Conservation (phyloP, 306 rosid species). For the Herpetospermum pedunculosum region DNA sequence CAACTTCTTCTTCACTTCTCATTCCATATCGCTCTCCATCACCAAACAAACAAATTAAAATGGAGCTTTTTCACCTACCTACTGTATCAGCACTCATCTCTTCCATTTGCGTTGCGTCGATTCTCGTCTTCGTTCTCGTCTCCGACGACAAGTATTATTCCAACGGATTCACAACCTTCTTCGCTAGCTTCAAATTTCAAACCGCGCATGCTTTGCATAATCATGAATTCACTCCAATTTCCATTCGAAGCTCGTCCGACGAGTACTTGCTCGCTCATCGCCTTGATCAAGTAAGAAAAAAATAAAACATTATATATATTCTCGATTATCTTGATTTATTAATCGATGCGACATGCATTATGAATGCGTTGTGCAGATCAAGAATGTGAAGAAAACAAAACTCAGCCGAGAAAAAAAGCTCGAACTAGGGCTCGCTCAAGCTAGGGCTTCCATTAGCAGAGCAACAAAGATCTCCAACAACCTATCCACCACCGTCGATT, state of each 20-base stretch:
- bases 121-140: background rate
- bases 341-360: no score
- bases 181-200: background rate
- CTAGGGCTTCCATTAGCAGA: conserved; percentile 28
- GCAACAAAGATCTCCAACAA: conserved; percentile 16
- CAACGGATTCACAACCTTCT: background rate
- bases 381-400: background rate
- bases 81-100: background rate
- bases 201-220: no score
- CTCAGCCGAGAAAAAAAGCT: conserved; percentile 17
- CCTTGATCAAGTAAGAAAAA: no score
- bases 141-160: background rate
- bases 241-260: no score
- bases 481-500: conserved; percentile 12
- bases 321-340: no score
- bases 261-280: no score
- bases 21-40: no score
- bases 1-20: no score
- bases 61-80: background rate
- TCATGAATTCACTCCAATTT: no score
- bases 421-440: conserved; percentile 33
- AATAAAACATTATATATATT: no score
- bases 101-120: background rate
- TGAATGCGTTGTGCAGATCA: no score
- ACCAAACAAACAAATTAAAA: no score